Evolutionary conservation across 148 eudicot species (phyloP).

Genomic region (Pharnaceum exiguum): DNA sequence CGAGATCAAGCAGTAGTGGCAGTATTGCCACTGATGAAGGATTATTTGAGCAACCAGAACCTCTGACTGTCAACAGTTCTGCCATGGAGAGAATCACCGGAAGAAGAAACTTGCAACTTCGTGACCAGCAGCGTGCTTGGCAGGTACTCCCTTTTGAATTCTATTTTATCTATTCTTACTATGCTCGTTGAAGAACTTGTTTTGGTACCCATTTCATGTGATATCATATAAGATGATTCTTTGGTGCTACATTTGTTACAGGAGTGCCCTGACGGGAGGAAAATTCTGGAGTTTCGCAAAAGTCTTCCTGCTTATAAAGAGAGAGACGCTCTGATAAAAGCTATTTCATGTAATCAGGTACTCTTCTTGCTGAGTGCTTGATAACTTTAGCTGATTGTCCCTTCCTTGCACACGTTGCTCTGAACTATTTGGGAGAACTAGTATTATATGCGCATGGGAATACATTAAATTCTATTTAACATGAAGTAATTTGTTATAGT

Average conservation of each 20-base stretch:
- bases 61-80: conserved; percentile 48
- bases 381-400: too few relatives aligned
- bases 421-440: too few relatives aligned
- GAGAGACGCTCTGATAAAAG: conserved; percentile 64
- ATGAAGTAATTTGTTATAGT: too few relatives aligned
- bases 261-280: conserved; percentile 80
- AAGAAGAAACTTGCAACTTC: conserved; percentile 65
- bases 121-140: conserved; percentile 73
- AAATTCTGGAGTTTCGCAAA: conserved; percentile 72
- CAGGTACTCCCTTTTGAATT: conserved; percentile 49
- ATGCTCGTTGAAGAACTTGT: too few relatives aligned
- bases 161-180: background rate
- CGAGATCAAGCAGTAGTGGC: conserved; percentile 75
- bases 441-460: too few relatives aligned
- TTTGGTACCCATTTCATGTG: background rate
- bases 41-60: conserved; percentile 87
- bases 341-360: conserved; percentile 80
- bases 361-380: too few relatives aligned
- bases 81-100: conserved; percentile 50
- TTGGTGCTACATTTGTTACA: conserved; percentile 21
- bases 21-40: conserved; percentile 80
- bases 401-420: too few relatives aligned
- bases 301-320: conserved; percentile 91
- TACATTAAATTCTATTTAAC: too few relatives aligned
- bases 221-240: background rate